Evolutionary conservation across 257 asterid species (phyloP).

Genomic region (Nicotiana sylvestris): DNA sequence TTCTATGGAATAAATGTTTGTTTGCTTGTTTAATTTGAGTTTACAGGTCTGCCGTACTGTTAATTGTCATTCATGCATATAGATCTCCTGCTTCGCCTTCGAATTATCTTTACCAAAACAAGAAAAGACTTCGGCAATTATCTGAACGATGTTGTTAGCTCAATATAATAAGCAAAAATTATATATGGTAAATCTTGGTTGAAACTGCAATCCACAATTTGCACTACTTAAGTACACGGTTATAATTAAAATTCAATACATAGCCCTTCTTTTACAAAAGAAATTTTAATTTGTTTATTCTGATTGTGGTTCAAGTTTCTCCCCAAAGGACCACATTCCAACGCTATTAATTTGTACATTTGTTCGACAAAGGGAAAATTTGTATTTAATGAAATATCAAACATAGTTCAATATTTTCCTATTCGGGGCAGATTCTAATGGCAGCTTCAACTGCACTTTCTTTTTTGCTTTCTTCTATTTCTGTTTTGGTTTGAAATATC

Average conservation of each 20-base stretch:
- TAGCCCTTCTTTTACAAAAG: not conserved
- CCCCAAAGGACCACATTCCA: not conserved
- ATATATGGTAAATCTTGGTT: not conserved
- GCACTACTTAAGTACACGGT: not conserved
- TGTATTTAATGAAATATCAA: not conserved
- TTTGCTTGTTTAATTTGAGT: too few species aligned
- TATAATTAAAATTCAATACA: not conserved
- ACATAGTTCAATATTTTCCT: slow-evolving; percentile 12
- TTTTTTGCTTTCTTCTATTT: not conserved
- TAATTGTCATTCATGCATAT: too few species aligned
- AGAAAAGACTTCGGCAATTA: too few species aligned
- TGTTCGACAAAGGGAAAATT: not conserved
- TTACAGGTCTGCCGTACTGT: too few species aligned
- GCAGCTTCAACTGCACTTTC: not conserved
- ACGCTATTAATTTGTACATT: not conserved
- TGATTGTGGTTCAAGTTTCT: not conserved
- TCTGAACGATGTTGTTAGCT: not conserved
- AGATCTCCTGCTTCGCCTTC: too few species aligned
- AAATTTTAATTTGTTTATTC: not conserved
- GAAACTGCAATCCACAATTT: not conserved
- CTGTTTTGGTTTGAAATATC: not conserved
- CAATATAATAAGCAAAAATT: not conserved
- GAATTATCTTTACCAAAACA: too few species aligned
- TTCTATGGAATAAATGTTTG: too few species aligned
- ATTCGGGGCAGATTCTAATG: not conserved